A percentile compares a stretch with the other conserved stretches of the same genome.
Conservation (phyloP, 768 basidiomycete species). For the Galerina marginata region DNA sequence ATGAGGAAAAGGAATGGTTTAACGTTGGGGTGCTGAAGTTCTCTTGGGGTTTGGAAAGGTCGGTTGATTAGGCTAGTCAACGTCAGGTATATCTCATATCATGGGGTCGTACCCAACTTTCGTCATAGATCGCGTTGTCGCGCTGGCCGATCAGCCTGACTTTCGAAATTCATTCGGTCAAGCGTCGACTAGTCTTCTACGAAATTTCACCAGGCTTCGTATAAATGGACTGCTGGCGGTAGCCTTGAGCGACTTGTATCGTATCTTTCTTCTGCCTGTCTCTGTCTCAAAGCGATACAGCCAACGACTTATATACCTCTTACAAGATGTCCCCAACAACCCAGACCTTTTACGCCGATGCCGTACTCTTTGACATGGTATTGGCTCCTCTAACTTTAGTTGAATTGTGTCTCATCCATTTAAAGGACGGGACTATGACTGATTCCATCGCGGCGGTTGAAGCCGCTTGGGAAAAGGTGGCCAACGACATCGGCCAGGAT, state of each 20-base stretch:
- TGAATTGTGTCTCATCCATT: not conserved
- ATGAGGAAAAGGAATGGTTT: too few species aligned
- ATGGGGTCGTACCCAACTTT: not conserved
- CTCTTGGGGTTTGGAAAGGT: too few species aligned
- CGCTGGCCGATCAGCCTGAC: too few species aligned
- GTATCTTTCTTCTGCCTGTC: not conserved
- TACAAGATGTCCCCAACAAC: slow-evolving; percentile 10
- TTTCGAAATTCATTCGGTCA: too few species aligned
- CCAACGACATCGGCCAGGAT: slow-evolving; percentile 70
- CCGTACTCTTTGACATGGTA: slow-evolving; percentile 75
- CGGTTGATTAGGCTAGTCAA: too few species aligned
- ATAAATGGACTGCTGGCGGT: not conserved
- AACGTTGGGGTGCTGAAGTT: too few species aligned
- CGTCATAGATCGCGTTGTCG: not conserved
- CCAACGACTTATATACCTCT: not conserved
- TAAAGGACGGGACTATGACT: slow-evolving; percentile 71
- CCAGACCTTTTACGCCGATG: slow-evolving; percentile 53
- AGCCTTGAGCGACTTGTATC: not conserved
- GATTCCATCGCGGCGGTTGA: slow-evolving; percentile 78
- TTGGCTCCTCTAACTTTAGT: slow-evolving; percentile 15
- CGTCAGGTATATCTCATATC: not conserved
- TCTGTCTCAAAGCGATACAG: not conserved
- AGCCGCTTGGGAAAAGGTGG: slow-evolving; percentile 78
- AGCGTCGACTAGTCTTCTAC: not conserved
- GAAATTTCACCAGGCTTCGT: not conserved